Evolutionary conservation across 306 rosid species (phyloP).

Genomic region (Pyrus pyrifolia): DNA sequence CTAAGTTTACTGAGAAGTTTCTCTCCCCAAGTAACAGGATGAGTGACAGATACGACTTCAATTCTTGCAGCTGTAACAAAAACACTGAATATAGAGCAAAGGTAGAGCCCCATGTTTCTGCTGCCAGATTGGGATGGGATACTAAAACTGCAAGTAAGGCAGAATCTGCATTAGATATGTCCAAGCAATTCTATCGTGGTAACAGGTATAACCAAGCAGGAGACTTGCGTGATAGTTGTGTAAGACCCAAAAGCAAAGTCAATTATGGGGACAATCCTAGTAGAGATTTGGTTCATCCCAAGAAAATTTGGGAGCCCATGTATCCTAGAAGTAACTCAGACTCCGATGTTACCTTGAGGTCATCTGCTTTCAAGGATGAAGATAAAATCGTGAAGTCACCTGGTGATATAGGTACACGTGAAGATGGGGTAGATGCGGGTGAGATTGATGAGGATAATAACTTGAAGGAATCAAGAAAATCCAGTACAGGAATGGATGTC

Average conservation of each 20-base stretch:
- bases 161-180: conserved; percentile 52
- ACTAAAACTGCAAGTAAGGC: conserved; percentile 42
- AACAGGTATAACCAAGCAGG: conserved; percentile 51
- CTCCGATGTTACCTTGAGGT: conserved; percentile 50
- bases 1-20: conserved; percentile 61
- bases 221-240: conserved; percentile 52
- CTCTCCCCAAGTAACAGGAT: conserved; percentile 48
- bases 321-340: conserved; percentile 65
- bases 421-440: conserved; percentile 25
- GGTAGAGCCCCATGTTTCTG: conserved; percentile 54
- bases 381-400: conserved; percentile 40
- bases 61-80: conserved; percentile 72
- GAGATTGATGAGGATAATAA: conserved; percentile 39
- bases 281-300: conserved; percentile 59
- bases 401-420: conserved; percentile 22
- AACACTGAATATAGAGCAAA: conserved; percentile 57
- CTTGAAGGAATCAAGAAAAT: conserved; percentile 40
- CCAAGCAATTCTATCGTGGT: conserved; percentile 65
- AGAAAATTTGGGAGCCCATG: conserved; percentile 92
- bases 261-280: conserved; percentile 39
- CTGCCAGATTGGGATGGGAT: conserved; percentile 49
- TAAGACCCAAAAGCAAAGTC: conserved; percentile 64
- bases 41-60: conserved; percentile 55
- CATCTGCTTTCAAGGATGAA: conserved; percentile 34
- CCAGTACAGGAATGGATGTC: conserved; percentile 31